Evolutionary conservation across 2,329 filamentous ascomycete genomes (phyloP), one percentile per base, ranked within the genome.

Genomic region (Exophiala sp.): DNA sequence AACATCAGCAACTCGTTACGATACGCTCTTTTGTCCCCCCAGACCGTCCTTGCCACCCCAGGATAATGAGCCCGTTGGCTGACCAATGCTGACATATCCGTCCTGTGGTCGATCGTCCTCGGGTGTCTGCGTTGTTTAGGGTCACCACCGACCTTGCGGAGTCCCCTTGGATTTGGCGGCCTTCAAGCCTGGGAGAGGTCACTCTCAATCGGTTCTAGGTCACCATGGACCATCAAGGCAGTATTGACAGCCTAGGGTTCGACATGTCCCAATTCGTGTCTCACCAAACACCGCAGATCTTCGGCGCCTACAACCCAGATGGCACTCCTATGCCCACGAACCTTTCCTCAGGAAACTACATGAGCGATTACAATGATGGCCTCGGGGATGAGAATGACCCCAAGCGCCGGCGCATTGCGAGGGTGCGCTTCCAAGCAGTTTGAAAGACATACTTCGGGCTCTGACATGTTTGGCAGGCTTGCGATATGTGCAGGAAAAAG

Each of bases 401-500:
- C 16, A 97, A 95, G 75, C 79, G 89, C 65, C 79, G 90, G 68
- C 81, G 89, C 63, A 95, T 95, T 62, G 88, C 89, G 53, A 81
- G 88, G 72, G 87, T 91, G 78, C 73, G 81, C 64, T 30, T 27
- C 43, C 40, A 24, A 39, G n/a, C 19, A 11, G 22, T 38, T n/a
- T 35, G 16, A 40, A 43, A 22, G 37, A 48, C 35, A 45, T 14
- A 35, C 14, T 16, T 18, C 32, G 40, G 55, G 38, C 49, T 43
- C 52, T 57, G 58, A 57, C 43, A 29, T 46, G 39, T 27, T 9
- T 24, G 58, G 39, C 62, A 90, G 86, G 89, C 89, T 44, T 95
- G 89, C 72, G 90, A 95, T 63, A 94, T 95, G 89, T 97, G 91
- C 67, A 80, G 90, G 62, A 95, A 95, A 73, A 85, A 85, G 71